phyloP scores from a whole-genome alignment of 768 basidiomycete genomes.

The Hydnomerulius pinastri region DNA sequence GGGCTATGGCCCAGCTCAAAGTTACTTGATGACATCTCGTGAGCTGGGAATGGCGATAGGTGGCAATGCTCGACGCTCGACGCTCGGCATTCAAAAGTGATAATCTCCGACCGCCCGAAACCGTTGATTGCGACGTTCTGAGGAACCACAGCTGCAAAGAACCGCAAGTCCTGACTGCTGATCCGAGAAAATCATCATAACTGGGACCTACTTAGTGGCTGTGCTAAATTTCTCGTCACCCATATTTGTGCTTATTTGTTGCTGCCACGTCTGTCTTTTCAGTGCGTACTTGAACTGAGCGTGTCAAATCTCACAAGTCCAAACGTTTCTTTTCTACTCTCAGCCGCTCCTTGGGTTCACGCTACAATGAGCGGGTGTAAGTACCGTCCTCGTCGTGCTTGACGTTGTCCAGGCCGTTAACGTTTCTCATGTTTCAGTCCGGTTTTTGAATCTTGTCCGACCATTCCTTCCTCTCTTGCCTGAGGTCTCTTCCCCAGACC shows the following conservation, averaged over 20 bases:
- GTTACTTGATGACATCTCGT: no score
- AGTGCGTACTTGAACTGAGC: constrained; percentile 13
- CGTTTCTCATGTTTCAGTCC: constrained; percentile 53
- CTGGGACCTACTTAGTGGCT: no score
- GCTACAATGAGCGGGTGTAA: constrained; percentile 78
- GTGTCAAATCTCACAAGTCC: constrained; percentile 17
- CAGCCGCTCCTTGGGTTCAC: constrained; percentile 24
- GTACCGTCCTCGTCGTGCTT: constrained; percentile 31
- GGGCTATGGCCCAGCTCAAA: no score
- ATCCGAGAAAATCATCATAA: no score
- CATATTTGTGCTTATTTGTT: constrained; percentile 29
- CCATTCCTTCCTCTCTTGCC: constrained; percentile 97
- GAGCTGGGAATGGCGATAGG: no score
- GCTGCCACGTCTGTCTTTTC: constrained; percentile 29
- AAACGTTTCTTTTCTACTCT: constrained; percentile 22
- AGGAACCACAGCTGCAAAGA: no score
- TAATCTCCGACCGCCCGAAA: no score
- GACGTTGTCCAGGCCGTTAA: neutral
- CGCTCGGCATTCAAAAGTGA: no score
- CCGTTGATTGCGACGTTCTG: no score
- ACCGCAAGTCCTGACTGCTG: no score
- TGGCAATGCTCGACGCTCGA: no score
- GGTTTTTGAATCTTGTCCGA: constrained; percentile 96
- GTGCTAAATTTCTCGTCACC: neutral
- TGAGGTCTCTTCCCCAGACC: constrained; percentile 96